Conservation (phyloP, 169 alveolate species). For the Plasmodium adleri region DNA sequence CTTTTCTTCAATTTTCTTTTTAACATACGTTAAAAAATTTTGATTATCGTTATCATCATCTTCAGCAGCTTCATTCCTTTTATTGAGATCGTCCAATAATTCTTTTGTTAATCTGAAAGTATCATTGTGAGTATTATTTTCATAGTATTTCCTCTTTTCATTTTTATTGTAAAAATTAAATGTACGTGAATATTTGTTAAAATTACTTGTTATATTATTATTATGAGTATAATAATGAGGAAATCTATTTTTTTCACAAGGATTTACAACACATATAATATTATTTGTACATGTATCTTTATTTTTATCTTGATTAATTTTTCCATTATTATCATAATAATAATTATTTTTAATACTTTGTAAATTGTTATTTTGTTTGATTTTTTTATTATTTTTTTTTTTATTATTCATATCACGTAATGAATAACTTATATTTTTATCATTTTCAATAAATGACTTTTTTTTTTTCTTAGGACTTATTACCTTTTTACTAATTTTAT, state of each 20-base stretch:
- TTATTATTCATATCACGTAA: constrained; percentile 17
- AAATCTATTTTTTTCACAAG: constrained; percentile 1
- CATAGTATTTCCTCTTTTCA: constrained; percentile 10
- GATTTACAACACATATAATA: background rate
- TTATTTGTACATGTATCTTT: background rate
- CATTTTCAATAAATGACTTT: constrained; percentile 12
- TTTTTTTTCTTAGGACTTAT: constrained; percentile 19
- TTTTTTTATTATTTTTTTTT: constrained; percentile 5
- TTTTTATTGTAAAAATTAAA: constrained; percentile 2
- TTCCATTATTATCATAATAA: constrained; percentile 1
- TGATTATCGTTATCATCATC: constrained; percentile 32
- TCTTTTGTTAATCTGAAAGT: constrained; percentile 57
- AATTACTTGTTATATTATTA: background rate
- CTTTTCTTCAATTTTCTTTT: constrained; percentile 55
- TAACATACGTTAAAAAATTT: constrained; percentile 61
- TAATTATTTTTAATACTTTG: constrained; percentile 16
- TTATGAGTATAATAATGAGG: background rate
- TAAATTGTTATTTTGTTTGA: too few species aligned
- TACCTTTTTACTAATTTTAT: constrained; percentile 18
- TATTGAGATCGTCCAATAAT: constrained; percentile 37
- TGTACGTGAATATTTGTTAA: constrained; percentile 9
- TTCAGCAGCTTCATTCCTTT: constrained; percentile 24
- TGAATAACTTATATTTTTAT: constrained; percentile 19
- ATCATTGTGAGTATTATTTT: background rate
- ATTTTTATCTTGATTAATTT: background rate